Percentiles rank a stretch among this genome's conserved stretches.
These are phyloP conservation scores for Kazachstania africana DNA, from an alignment of 805 yeast species.

Conservation along the genomic window DNA sequence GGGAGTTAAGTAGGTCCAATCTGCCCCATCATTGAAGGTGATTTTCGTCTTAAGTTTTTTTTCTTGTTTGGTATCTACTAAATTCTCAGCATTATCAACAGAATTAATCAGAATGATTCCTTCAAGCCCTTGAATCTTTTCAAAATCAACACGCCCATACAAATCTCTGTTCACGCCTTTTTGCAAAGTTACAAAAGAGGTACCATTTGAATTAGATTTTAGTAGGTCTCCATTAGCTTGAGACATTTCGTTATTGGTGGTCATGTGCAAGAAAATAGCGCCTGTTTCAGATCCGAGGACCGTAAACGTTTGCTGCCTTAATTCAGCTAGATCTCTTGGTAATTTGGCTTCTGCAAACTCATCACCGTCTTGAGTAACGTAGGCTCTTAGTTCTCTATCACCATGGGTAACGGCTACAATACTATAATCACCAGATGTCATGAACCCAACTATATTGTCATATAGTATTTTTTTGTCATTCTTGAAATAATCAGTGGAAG, in stretches of 20 bases:
- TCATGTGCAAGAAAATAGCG: slow-evolving; percentile 73
- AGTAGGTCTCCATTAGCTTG: slow-evolving; percentile 66
- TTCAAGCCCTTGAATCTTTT: slow-evolving; percentile 69
- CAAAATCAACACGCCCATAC: slow-evolving; percentile 79
- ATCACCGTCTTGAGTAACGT: slow-evolving; percentile 68
- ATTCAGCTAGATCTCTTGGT: slow-evolving; percentile 52
- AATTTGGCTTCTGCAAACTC: slow-evolving; percentile 68
- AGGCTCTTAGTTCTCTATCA: slow-evolving; percentile 47
- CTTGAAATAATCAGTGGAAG: slow-evolving; percentile 44
- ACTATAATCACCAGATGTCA: slow-evolving; percentile 56
- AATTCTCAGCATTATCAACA: slow-evolving; percentile 44
- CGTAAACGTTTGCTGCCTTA: slow-evolving; percentile 62
- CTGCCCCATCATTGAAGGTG: slow-evolving; percentile 84
- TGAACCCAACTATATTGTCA: slow-evolving; percentile 59
- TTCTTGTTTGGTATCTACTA: slow-evolving; percentile 27
- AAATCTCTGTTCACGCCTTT: slow-evolving; percentile 62
- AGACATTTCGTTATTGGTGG: slow-evolving; percentile 41
- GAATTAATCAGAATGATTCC: slow-evolving; percentile 71
- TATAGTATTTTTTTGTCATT: slow-evolving; percentile 31
- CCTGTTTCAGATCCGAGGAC: slow-evolving; percentile 61
- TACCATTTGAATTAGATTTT: slow-evolving; percentile 87
- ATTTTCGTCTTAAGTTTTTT: slow-evolving; percentile 63
- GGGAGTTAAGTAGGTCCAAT: slow-evolving; percentile 64
- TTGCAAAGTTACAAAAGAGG: slow-evolving; percentile 62
- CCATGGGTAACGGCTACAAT: slow-evolving; percentile 55